Evolutionary conservation across 768 basidiomycete genomes (phyloP).

Genomic region (Cyclocybe aegerita): DNA sequence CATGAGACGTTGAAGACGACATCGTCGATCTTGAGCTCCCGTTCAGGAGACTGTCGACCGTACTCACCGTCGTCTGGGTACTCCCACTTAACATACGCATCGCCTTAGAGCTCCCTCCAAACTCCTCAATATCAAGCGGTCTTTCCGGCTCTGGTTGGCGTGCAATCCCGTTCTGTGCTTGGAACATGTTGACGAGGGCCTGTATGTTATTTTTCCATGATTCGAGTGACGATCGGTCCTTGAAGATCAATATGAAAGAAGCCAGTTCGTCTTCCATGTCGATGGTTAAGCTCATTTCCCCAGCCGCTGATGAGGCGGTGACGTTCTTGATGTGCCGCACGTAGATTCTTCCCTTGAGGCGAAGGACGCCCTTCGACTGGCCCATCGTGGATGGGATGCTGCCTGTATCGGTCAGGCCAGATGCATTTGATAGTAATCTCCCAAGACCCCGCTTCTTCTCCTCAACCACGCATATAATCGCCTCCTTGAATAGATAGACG

Average conservation of each 20-base stretch:
- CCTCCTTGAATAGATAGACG: slow-evolving; percentile 96
- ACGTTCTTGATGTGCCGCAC: slow-evolving; percentile 92
- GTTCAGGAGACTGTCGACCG: slow-evolving; percentile 67
- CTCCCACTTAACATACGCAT: slow-evolving; percentile 81
- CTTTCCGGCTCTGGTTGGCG: slow-evolving; percentile 36
- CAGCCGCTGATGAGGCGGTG: slow-evolving; percentile 71
- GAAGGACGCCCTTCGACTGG: slow-evolving; percentile 67
- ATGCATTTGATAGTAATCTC: slow-evolving; percentile 67
- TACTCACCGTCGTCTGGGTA: slow-evolving; percentile 63
- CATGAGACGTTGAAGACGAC: slow-evolving; percentile 75
- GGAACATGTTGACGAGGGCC: slow-evolving; percentile 70
- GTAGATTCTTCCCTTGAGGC: slow-evolving; percentile 94
- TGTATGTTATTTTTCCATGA: slow-evolving; percentile 87
- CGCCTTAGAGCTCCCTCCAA: slow-evolving; percentile 74
- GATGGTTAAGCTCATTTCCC: slow-evolving; percentile 92
- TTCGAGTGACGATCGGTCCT: slow-evolving; percentile 85
- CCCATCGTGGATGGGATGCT: slow-evolving; percentile 38
- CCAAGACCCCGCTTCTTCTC: slow-evolving; percentile 87
- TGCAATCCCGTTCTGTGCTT: slow-evolving; percentile 44
- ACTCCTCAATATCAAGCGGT: slow-evolving; percentile 66
- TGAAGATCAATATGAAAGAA: slow-evolving; percentile 95
- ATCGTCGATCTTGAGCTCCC: slow-evolving; percentile 65
- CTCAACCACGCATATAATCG: slow-evolving; percentile 97
- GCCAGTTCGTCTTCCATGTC: slow-evolving; percentile 98
- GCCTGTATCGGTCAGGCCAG: slow-evolving; percentile 50